A percentile compares a stretch with the other conserved stretches of the same genome.
phyloP scores from a whole-genome alignment of 257 asterid species.

The Capsicum baccatum region DNA sequence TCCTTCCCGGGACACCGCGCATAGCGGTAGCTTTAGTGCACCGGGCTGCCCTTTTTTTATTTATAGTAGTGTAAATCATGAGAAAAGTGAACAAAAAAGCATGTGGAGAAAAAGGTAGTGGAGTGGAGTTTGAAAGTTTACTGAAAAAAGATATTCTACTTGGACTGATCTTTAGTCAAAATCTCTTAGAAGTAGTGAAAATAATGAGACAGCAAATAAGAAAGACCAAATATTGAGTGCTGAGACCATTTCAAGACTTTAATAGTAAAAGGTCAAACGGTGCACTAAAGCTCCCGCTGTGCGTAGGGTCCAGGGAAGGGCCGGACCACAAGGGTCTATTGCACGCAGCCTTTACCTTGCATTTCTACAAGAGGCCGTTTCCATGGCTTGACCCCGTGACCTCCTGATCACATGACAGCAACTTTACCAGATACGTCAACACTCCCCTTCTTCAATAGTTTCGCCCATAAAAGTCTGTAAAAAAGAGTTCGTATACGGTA shows the following conservation, averaged over 20 bases:
- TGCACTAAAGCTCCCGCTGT: too few species aligned
- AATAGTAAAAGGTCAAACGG: background rate
- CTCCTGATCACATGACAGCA: too few species aligned
- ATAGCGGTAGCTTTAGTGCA: too few species aligned
- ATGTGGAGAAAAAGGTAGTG: conserved; percentile 48
- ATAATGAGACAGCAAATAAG: background rate
- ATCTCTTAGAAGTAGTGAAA: background rate
- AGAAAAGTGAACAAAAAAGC: conserved; percentile 26
- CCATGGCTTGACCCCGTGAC: too few species aligned
- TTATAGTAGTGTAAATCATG: background rate
- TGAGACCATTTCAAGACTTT: conserved; percentile 62
- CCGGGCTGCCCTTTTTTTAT: background rate
- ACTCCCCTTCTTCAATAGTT: too few species aligned
- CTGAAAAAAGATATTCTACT: conserved; percentile 60
- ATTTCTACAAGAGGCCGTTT: too few species aligned
- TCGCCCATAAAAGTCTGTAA: background rate
- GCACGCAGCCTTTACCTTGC: too few species aligned
- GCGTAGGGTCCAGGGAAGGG: too few species aligned
- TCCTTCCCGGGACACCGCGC: too few species aligned
- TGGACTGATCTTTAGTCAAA: conserved; percentile 57
- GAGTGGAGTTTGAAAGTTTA: conserved; percentile 48
- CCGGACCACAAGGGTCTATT: too few species aligned
- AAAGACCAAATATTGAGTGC: conserved; percentile 31
- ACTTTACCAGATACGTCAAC: too few species aligned
- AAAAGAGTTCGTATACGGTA: background rate